Evolutionary conservation across 495 filamentous ascomycete genomes (phyloP).

Genomic region (Penicillium malachiteum): DNA sequence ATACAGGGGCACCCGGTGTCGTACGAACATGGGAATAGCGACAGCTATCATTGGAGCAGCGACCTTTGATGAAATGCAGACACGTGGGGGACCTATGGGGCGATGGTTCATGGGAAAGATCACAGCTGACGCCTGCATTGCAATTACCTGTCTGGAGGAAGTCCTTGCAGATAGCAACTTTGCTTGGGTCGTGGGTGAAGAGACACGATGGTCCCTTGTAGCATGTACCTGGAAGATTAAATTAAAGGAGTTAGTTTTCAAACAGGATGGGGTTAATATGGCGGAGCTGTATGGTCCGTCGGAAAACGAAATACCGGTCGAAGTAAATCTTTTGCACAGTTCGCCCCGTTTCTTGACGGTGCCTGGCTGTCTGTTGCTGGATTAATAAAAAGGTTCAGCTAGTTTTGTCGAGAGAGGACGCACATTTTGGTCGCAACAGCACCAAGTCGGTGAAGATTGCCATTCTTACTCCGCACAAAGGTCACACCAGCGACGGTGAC

Average conservation of each 20-base stretch:
- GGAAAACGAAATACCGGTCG: slow-evolving; percentile 70
- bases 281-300: slow-evolving; percentile 17
- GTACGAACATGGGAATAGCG: slow-evolving; percentile 86
- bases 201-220: slow-evolving; percentile 75
- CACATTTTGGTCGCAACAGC: slow-evolving; percentile 47
- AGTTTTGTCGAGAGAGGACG: not conserved
- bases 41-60: slow-evolving; percentile 85
- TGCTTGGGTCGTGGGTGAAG: slow-evolving; percentile 80
- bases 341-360: slow-evolving; percentile 67
- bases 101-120: slow-evolving; percentile 88
- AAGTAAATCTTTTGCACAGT: slow-evolving; percentile 85
- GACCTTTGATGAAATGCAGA: slow-evolving; percentile 85
- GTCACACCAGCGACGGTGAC: slow-evolving; percentile 76
- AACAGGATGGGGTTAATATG: not conserved
- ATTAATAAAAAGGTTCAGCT: slow-evolving; percentile 19
- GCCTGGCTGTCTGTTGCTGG: slow-evolving; percentile 38
- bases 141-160: slow-evolving; percentile 81
- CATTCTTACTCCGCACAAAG: slow-evolving; percentile 87
- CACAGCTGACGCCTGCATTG: slow-evolving; percentile 75
- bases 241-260: slow-evolving; percentile 25
- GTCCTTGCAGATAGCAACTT: slow-evolving; percentile 88
- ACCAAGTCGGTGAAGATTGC: slow-evolving; percentile 75
- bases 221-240: slow-evolving; percentile 65
- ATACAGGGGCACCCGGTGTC: slow-evolving; percentile 78
- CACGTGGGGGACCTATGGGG: slow-evolving; percentile 85